These are phyloP conservation scores for Apophysomyces trapeziformis DNA, from an alignment of 371 early-diverging fungal genomes.

Conservation along the genomic window DNA sequence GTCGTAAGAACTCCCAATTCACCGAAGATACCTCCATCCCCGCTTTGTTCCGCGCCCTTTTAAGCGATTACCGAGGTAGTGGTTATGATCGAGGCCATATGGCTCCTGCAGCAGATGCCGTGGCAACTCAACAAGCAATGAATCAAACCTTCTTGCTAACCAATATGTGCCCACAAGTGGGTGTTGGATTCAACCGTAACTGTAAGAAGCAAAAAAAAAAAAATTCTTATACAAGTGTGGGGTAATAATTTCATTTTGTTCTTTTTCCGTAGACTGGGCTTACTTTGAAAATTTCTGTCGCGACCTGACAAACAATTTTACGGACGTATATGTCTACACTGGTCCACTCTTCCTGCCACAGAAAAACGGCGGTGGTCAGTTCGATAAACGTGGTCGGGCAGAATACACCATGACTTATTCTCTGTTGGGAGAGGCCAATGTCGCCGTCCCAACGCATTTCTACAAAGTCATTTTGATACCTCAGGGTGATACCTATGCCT, in stretches of 20 bases:
- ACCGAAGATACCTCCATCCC: conserved; percentile 66
- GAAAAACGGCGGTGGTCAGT: conserved; percentile 37
- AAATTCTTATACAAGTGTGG: too few species aligned
- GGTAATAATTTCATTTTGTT: neutral
- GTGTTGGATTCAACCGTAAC: conserved; percentile 80
- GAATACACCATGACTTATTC: conserved; percentile 55
- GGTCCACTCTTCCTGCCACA: conserved; percentile 81
- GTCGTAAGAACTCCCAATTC: conserved; percentile 66
- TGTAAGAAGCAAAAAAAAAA: conserved; percentile 39
- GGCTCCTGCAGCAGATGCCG: conserved; percentile 80
- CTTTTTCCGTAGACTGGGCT: conserved; percentile 66
- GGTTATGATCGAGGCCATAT: conserved; percentile 87
- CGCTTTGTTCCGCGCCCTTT: conserved; percentile 59
- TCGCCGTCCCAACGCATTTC: conserved; percentile 93
- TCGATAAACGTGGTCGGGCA: conserved; percentile 26
- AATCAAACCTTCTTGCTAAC: conserved; percentile 76
- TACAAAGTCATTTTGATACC: conserved; percentile 77
- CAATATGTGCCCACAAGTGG: conserved; percentile 84
- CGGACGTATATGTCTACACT: conserved; percentile 77
- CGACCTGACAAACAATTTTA: conserved; percentile 59
- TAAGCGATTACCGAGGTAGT: conserved; percentile 69
- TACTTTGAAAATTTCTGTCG: conserved; percentile 76
- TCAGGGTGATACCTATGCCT: conserved; percentile 37
- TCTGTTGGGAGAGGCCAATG: conserved; percentile 75
- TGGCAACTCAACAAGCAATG: conserved; percentile 63